Conservation (phyloP, 345 rosid species). For the Dovyalis caffra region DNA sequence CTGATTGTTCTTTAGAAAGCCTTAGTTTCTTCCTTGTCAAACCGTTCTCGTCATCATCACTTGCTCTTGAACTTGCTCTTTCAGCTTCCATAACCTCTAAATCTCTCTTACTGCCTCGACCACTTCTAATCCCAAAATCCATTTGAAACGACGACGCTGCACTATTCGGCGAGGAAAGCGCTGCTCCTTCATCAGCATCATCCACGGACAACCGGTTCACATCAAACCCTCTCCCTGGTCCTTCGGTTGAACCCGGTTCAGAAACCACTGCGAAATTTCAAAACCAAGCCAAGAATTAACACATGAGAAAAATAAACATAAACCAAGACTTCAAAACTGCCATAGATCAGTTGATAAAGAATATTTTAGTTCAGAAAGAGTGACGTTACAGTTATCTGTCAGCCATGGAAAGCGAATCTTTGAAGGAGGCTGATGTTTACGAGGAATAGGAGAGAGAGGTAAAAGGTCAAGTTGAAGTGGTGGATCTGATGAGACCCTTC, state of each 20-base stretch:
- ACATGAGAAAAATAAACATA: neutral
- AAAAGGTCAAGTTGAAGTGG: slow-evolving; percentile 69
- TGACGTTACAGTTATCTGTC: slow-evolving; percentile 39
- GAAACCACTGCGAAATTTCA: slow-evolving; percentile 25
- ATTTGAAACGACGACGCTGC: slow-evolving; percentile 77
- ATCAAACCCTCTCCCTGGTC: slow-evolving; percentile 38
- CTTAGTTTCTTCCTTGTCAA: slow-evolving; percentile 89
- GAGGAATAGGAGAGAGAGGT: slow-evolving; percentile 58
- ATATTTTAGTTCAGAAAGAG: neutral
- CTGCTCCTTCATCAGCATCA: slow-evolving; percentile 49
- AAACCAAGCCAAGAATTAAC: neutral
- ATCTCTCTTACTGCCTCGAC: slow-evolving; percentile 47
- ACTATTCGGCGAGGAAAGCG: slow-evolving; percentile 74
- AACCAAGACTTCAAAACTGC: neutral
- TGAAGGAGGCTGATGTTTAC: slow-evolving; percentile 22
- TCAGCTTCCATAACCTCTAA: slow-evolving; percentile 38
- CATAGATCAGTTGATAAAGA: neutral
- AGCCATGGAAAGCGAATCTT: slow-evolving; percentile 79
- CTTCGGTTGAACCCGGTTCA: slow-evolving; percentile 42
- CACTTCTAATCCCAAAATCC: slow-evolving; percentile 65
- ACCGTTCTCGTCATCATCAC: slow-evolving; percentile 88
- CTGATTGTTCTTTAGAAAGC: slow-evolving; percentile 85
- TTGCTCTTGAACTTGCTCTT: slow-evolving; percentile 65
- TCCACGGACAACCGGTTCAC: slow-evolving; percentile 51
- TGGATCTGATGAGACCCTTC: slow-evolving; percentile 45